phyloP scores from a whole-genome alignment of 257 asterid species.

The Solanum pinnatisectum region DNA sequence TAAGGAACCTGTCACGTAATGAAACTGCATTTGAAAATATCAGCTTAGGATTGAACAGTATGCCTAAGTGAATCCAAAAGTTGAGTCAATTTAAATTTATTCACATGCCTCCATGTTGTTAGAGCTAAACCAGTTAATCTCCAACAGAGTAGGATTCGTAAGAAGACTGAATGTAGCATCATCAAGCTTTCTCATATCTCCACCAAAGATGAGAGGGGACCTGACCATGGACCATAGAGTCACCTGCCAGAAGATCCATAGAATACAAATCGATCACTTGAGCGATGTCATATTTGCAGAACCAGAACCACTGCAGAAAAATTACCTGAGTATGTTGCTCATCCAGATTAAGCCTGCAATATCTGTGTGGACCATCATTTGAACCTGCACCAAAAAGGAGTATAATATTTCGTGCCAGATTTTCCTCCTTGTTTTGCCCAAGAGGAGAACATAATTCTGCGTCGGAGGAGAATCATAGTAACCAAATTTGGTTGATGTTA shows the following conservation, averaged over 20 bases:
- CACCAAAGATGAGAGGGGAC: constrained; percentile 96
- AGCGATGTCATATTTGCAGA: not conserved
- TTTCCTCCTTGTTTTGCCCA: not conserved
- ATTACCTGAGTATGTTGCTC: constrained; percentile 83
- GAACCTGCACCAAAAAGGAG: constrained; percentile 30
- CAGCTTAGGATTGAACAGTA: constrained; percentile 4
- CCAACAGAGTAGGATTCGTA: constrained; percentile 71
- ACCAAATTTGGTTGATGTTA: not conserved
- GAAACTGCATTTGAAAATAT: constrained; percentile 43
- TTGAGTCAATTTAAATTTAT: not conserved
- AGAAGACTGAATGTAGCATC: constrained; percentile 42
- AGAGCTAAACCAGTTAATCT: constrained; percentile 77
- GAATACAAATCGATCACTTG: not conserved
- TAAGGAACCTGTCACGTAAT: constrained; percentile 26
- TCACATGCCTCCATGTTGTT: constrained; percentile 73
- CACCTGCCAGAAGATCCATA: constrained; percentile 38
- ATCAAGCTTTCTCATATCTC: constrained; percentile 80
- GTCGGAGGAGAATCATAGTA: not conserved
- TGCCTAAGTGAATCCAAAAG: not conserved
- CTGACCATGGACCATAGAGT: constrained; percentile 90
- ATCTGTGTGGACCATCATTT: constrained; percentile 76
- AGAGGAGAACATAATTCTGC: not conserved
- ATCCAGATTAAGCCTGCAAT: constrained; percentile 39
- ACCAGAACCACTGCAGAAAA: not conserved
- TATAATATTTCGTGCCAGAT: not conserved